These are phyloP conservation scores for Rauvolfia tetraphylla DNA, from an alignment of 257 asterid genomes.

Conservation along the genomic window DNA sequence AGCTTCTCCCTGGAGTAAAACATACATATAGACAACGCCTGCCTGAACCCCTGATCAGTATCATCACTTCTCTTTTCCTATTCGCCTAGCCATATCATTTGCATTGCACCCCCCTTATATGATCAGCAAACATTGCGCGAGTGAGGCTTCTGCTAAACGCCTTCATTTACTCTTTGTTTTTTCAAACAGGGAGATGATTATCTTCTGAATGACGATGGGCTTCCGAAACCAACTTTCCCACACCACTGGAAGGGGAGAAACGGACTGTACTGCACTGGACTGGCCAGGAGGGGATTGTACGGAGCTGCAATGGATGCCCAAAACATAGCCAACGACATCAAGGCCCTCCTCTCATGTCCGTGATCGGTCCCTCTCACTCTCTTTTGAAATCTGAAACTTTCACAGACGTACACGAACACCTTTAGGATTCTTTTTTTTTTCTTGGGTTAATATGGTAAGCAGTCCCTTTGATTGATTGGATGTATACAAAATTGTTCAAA, in stretches of 20 bases:
- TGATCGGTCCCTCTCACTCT: too few species aligned
- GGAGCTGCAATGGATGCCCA: constrained; percentile 69
- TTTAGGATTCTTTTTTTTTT: too few species aligned
- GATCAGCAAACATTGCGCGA: too few species aligned
- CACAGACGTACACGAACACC: too few species aligned
- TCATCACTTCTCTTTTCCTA: background rate
- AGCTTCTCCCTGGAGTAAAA: too few species aligned
- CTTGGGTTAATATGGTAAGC: background rate
- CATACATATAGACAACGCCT: too few species aligned
- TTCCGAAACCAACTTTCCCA: constrained; percentile 44
- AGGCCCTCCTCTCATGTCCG: constrained; percentile 7
- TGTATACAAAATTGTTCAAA: background rate
- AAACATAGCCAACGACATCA: constrained; percentile 55
- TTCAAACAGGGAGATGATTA: constrained; percentile 42
- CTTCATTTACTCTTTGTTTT: background rate
- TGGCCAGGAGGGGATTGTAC: constrained; percentile 52
- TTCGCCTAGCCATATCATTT: too few species aligned
- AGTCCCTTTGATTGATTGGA: background rate
- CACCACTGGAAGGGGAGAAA: constrained; percentile 76
- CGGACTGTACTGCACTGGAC: constrained; percentile 66
- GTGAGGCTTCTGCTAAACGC: too few species aligned
- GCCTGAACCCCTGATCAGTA: background rate
- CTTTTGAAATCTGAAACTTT: too few species aligned
- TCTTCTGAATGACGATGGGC: constrained; percentile 55
- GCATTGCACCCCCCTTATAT: too few species aligned